Evolutionary conservation across 73 alveolate genomes (phyloP).

Genomic region (Paramecium sexaurelia): DNA sequence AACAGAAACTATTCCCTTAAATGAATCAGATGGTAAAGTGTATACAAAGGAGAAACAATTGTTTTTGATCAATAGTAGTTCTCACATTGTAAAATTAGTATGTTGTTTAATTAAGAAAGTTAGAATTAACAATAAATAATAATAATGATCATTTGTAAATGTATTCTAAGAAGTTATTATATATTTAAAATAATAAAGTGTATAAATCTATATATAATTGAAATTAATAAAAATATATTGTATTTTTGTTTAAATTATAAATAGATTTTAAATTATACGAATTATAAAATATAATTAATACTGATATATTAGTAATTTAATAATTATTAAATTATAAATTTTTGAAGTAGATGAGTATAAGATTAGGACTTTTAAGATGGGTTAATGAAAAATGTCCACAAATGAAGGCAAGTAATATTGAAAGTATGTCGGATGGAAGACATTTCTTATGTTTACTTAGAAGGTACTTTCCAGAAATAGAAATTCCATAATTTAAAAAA

Average conservation of each 20-base stretch:
- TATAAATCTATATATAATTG: neutral
- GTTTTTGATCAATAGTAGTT: neutral
- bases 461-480: neutral
- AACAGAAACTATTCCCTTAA: neutral
- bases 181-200: too few relatives aligned
- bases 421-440: neutral
- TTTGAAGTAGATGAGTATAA: slow-evolving; percentile 23
- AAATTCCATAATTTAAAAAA: slow-evolving; percentile 4
- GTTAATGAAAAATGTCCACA: slow-evolving; percentile 22
- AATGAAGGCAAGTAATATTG: neutral
- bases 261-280: neutral
- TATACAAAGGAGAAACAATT: neutral
- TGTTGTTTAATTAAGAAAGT: neutral
- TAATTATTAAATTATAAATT: neutral
- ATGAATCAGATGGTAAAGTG: neutral
- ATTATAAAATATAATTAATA: neutral
- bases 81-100: neutral
- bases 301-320: neutral
- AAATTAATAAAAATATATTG: neutral
- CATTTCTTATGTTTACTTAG: neutral
- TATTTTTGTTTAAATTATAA: too few relatives aligned
- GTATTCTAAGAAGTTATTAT: too few relatives aligned
- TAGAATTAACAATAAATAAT: neutral
- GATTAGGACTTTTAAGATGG: slow-evolving; percentile 25
- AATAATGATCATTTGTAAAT: neutral